Evolutionary conservation across 164 flowering plant genomes (phyloP).

Genomic region (Chimonanthus praecox): DNA sequence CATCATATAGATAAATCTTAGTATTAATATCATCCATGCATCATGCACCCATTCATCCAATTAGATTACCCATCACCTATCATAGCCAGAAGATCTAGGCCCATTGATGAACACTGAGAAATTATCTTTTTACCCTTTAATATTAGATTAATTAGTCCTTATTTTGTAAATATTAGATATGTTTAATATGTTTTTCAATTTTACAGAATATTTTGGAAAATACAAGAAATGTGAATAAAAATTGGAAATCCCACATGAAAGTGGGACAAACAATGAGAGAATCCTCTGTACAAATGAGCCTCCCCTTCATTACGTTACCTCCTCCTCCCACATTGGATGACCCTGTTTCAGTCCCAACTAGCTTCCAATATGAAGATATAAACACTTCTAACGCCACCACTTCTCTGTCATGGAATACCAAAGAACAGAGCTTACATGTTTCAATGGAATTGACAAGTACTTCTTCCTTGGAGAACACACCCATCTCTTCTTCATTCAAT

Average conservation of each 20-base stretch:
- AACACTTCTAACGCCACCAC: constrained; percentile 8
- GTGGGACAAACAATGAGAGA: constrained; percentile 2
- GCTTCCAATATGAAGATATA: constrained; percentile 14
- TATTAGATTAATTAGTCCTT: no score
- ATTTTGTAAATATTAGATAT: no score
- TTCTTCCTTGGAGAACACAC: constrained; percentile 10
- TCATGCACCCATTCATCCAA: no score
- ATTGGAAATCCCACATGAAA: constrained; percentile 2
- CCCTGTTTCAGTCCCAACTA: not conserved
- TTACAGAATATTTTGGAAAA: no score
- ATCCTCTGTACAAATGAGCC: constrained; percentile 3
- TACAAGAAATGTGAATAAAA: no score
- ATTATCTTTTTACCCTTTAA: no score
- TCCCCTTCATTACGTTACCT: constrained; percentile 13
- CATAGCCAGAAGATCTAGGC: no score
- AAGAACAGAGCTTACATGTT: constrained; percentile 8
- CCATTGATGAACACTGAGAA: no score
- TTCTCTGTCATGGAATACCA: constrained; percentile 12
- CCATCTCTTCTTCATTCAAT: constrained; percentile 19
- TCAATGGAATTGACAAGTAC: constrained; percentile 3
- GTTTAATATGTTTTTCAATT: no score
- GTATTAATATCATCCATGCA: no score
- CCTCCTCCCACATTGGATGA: not conserved
- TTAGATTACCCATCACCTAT: no score
- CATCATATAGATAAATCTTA: no score